Conservation (phyloP, 192 early-diverging fungal species). For the Piromyces finnis region DNA sequence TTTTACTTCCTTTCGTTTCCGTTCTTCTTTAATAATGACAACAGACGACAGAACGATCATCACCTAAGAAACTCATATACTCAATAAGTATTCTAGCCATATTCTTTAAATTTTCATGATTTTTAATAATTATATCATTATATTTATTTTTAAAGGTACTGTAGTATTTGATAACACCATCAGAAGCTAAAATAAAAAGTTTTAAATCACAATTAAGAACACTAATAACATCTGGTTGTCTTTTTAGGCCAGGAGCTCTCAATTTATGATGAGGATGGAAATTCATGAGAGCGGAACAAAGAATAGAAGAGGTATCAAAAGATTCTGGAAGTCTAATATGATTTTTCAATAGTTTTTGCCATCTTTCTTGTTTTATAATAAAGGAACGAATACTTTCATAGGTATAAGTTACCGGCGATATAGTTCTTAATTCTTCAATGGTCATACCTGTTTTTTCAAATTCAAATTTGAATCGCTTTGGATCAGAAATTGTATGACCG, state of each 20-base stretch:
- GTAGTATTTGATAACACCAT: neutral
- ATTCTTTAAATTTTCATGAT: neutral
- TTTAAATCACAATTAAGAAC: neutral
- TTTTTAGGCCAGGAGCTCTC: neutral
- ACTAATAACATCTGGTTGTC: neutral
- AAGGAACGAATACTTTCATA: neutral
- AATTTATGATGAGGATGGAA: neutral
- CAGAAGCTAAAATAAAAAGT: neutral
- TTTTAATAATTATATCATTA: neutral
- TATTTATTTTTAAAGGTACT: neutral
- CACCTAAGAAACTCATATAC: neutral
- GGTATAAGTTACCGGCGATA: neutral
- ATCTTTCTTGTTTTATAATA: neutral
- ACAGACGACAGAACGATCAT: neutral
- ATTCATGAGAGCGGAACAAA: neutral
- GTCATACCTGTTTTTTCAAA: neutral
- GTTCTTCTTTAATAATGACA: neutral
- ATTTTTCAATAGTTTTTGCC: neutral
- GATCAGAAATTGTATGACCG: neutral
- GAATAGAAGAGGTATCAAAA: neutral
- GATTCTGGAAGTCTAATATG: neutral
- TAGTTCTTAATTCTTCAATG: neutral
- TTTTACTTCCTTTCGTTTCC: too few species aligned
- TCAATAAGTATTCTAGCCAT: neutral
- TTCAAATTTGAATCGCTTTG: neutral